These are phyloP conservation scores for Pigoraptor vietnamica DNA, from an alignment of 78 protist genomes.

Conservation along the genomic window DNA sequence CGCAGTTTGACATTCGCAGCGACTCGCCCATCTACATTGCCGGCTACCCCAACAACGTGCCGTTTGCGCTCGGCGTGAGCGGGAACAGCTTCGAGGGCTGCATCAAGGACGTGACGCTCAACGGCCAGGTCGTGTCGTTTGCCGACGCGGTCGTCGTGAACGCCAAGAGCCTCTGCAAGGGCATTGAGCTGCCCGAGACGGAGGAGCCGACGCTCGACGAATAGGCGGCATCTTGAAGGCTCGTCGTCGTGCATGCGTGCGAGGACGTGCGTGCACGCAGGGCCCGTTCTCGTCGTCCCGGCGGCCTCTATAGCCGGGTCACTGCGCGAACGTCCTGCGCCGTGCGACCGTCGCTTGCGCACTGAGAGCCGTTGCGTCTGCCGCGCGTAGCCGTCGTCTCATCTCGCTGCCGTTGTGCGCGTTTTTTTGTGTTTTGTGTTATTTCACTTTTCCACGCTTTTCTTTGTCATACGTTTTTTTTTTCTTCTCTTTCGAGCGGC, in stretches of 20 bases:
- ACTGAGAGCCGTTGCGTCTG: neutral
- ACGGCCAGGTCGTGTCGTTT: neutral
- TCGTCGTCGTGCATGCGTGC: too few species aligned
- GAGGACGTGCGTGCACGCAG: too few species aligned
- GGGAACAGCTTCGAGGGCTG: neutral
- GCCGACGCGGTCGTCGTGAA: neutral
- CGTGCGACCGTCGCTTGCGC: too few species aligned
- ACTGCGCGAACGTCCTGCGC: too few species aligned
- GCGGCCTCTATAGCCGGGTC: too few species aligned
- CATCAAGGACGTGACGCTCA: neutral
- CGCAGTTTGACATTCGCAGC: neutral
- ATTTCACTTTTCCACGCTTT: neutral
- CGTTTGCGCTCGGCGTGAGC: neutral
- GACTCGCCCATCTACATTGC: neutral
- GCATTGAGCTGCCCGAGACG: neutral
- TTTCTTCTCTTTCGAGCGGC: neutral
- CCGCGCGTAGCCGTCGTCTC: neutral
- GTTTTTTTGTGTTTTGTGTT: neutral
- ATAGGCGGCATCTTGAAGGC: too few species aligned
- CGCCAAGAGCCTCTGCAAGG: neutral
- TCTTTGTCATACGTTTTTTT: neutral
- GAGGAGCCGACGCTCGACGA: neutral
- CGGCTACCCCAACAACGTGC: neutral
- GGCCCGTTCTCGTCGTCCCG: too few species aligned
- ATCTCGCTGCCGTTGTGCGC: neutral